Evolutionary conservation across 495 filamentous ascomycete species (phyloP).

Genomic region (Trichoderma parareesei): DNA sequence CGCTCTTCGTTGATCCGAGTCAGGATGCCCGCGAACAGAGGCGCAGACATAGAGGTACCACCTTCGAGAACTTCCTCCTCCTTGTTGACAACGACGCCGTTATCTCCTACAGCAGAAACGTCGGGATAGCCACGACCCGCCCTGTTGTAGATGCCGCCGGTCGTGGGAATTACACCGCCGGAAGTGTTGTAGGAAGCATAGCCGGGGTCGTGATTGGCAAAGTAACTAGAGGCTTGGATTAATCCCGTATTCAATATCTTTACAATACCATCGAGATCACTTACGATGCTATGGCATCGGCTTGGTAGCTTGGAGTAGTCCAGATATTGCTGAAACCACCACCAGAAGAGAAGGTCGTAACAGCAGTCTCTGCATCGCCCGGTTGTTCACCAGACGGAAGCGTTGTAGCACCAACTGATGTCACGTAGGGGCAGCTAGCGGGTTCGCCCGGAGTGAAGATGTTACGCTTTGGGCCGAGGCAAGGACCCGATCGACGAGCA

Average conservation of each 20-base stretch:
- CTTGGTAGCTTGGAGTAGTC: conserved; percentile 4
- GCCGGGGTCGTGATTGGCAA: not conserved
- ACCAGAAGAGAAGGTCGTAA: not conserved
- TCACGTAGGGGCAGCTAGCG: conserved; percentile 64
- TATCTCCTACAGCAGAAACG: conserved; percentile 49
- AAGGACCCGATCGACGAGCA: conserved; percentile 15
- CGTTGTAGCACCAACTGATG: conserved; percentile 59
- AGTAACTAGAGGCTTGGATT: not conserved
- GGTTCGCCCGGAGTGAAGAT: conserved; percentile 67
- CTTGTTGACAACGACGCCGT: not conserved
- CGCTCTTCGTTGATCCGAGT: conserved; percentile 58
- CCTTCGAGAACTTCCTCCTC: not conserved
- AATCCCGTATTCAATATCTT: no score
- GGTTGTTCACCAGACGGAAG: not conserved
- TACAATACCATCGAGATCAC: not conserved
- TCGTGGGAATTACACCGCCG: conserved; percentile 1
- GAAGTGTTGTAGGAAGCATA: conserved; percentile 3
- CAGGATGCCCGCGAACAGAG: conserved; percentile 51
- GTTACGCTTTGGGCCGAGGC: conserved; percentile 46
- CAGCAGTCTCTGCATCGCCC: not conserved
- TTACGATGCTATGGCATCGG: not conserved
- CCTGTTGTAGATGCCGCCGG: conserved; percentile 37
- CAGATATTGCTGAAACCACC: conserved; percentile 7
- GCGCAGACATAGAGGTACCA: conserved; percentile 42
- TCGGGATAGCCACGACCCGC: conserved; percentile 63